Evolutionary conservation across 441 rosid species (phyloP), one percentile per base, ranked within the genome.

Genomic region (Gossypium armourianum): DNA sequence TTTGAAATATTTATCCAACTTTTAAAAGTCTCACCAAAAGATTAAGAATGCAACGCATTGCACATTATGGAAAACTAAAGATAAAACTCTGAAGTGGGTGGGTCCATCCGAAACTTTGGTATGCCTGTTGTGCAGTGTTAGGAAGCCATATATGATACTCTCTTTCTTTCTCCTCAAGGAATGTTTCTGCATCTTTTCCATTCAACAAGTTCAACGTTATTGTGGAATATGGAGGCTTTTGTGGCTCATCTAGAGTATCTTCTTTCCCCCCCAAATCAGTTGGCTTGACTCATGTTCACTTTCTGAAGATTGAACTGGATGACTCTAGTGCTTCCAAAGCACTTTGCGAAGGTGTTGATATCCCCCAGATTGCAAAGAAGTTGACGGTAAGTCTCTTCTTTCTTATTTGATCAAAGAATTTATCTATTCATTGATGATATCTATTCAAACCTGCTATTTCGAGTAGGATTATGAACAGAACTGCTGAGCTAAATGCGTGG

Each of bases 201-300:
- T 57, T 84, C 75, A 67, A 78, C 78, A 80, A 81, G 74, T 86
- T 86, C 81, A 65, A 66, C 65, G 36, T 83, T 74, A 77, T 86
- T 77, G 58, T 86, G 78, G 88, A 86, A 72, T 86, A 83, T 72
- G 90, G 87, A 71, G 86, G 88, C 67, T 71, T 83, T 71, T 70
- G 75, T 66, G 78, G 62, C 54, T 79, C 81, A 8, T 82, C 90
- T 24, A 79, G 74, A 70, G 64, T 82, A 74, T 75, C 78, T 54
- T 72, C 78, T 67, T 72, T 77, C 70, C 28, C 69, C 69, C 53
- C 72, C 10, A 74, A 77, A 20, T 63, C 75, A 57, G 71, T 56
- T 73, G 71, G 76, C 57, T 68, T 69, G 68, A 84, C 85, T 74
- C 72, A 45, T 74, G 81, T 78, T 58, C 85, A 87, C 73, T 81